Percentiles rank a stretch among this genome's conserved stretches.
phyloP scores from a whole-genome alignment of 371 early-diverging fungal genomes.

The Nosema granulosis region DNA sequence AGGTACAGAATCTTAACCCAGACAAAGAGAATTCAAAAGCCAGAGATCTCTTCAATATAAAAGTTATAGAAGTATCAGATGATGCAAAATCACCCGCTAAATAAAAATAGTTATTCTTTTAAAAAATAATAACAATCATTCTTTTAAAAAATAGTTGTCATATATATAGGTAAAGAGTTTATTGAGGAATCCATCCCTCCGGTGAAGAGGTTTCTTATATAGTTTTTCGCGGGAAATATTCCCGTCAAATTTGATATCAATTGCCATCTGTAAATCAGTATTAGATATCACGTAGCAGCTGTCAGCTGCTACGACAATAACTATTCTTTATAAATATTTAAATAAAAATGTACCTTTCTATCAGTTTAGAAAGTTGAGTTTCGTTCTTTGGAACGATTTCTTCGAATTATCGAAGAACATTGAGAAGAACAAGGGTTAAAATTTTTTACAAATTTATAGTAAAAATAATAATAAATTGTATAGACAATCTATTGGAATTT shows the following conservation, averaged over 20 bases:
- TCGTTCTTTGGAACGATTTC: constrained; percentile 15
- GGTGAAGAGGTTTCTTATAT: no score
- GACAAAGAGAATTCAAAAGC: background rate
- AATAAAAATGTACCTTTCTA: constrained; percentile 4
- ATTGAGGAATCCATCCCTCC: no score
- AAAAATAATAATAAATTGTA: no score
- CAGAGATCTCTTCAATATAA: constrained; percentile 10
- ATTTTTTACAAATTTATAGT: no score
- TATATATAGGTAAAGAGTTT: no score
- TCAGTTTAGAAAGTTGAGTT: background rate
- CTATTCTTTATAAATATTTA: background rate
- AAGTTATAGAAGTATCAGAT: constrained; percentile 17
- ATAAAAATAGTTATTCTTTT: background rate
- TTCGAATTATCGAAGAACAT: background rate
- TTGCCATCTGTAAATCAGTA: no score
- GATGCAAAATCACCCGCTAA: background rate
- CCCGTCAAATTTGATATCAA: no score
- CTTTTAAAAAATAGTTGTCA: background rate
- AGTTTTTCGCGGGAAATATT: no score
- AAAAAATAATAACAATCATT: background rate
- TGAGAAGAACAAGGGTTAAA: constrained; percentile 12
- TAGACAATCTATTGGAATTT: no score
- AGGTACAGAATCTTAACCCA: background rate
- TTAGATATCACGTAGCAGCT: no score
- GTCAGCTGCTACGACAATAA: no score